phyloP scores from a whole-genome alignment of 192 early-diverging fungal species.

The Podochytrium sp. region DNA sequence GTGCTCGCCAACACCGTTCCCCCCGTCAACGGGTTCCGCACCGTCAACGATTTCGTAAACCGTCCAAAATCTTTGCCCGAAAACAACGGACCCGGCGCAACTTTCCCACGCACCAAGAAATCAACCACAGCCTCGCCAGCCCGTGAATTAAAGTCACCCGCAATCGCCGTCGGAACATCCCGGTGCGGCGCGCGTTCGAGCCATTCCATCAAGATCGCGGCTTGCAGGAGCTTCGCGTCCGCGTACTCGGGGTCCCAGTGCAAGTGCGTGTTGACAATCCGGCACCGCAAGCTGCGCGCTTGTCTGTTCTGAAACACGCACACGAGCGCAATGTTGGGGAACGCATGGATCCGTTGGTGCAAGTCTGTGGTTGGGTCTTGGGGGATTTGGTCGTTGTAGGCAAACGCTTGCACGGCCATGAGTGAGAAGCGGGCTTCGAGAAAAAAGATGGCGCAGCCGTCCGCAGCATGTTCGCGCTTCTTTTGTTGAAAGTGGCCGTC shows the following conservation, averaged over 20 bases:
- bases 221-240: slow-evolving; percentile 54
- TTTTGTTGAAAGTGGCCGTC: slow-evolving; percentile 53
- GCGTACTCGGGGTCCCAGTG: slow-evolving; percentile 51
- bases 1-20: slow-evolving; percentile 11
- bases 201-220: slow-evolving; percentile 51
- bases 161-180: slow-evolving; percentile 47
- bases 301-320: slow-evolving; percentile 37
- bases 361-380: slow-evolving; percentile 24
- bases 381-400: slow-evolving; percentile 40
- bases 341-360: slow-evolving; percentile 34
- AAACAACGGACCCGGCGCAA: slow-evolving; percentile 34
- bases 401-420: slow-evolving; percentile 42
- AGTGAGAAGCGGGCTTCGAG: slow-evolving; percentile 34
- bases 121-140: slow-evolving; percentile 50
- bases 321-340: slow-evolving; percentile 46
- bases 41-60: slow-evolving; percentile 29
- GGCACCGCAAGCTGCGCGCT: slow-evolving; percentile 29
- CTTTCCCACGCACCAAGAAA: slow-evolving; percentile 47
- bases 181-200: slow-evolving; percentile 30
- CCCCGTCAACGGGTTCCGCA: slow-evolving; percentile 19
- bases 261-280: slow-evolving; percentile 56
- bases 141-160: slow-evolving; percentile 49
- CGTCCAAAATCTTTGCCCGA: slow-evolving; percentile 42
- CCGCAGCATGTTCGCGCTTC: slow-evolving; percentile 44
- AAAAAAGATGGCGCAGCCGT: slow-evolving; percentile 58